Percentiles rank a stretch among this genome's conserved stretches.
phyloP scores from a whole-genome alignment of 805 yeast species.

The Saccharomycopsis synnaedendra region DNA sequence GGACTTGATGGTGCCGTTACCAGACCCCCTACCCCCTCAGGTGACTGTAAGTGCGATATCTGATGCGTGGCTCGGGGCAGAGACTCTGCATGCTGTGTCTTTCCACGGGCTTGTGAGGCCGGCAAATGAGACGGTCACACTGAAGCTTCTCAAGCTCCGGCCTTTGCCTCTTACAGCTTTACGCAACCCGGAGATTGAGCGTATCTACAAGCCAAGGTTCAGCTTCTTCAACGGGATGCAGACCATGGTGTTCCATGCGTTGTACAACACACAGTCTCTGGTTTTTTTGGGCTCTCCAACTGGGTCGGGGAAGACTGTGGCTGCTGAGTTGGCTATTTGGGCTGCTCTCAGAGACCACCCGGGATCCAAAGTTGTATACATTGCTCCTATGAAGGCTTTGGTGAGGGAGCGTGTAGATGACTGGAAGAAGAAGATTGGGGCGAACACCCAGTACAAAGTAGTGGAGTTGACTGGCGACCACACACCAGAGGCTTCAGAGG shows the following conservation, averaged over 20 bases:
- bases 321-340: conserved; percentile 96
- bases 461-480: conserved; percentile 82
- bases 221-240: conserved; percentile 96
- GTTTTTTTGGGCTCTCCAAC: conserved; percentile 96
- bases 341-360: conserved; percentile 83
- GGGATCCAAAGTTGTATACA: conserved; percentile 67
- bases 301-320: conserved; percentile 96
- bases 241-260: conserved; percentile 87
- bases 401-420: conserved; percentile 78
- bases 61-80: conserved; percentile 86
- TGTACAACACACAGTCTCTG: conserved; percentile 68
- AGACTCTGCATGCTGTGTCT: conserved; percentile 62
- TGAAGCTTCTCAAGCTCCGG: conserved; percentile 66
- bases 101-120: conserved; percentile 89
- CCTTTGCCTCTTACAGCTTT: conserved; percentile 82
- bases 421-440: conserved; percentile 48
- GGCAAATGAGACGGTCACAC: conserved; percentile 73
- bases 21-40: conserved; percentile 87
- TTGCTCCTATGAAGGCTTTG: conserved; percentile 85
- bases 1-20: conserved; percentile 86
- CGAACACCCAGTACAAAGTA: conserved; percentile 37
- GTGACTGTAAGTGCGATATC: conserved; percentile 68
- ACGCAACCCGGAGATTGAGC: conserved; percentile 54
- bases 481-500: conserved; percentile 56
- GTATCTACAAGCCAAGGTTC: conserved; percentile 57